These are phyloP conservation scores for Penicillium hordei DNA, from an alignment of 2,329 filamentous ascomycete genomes.

Conservation along the genomic window DNA sequence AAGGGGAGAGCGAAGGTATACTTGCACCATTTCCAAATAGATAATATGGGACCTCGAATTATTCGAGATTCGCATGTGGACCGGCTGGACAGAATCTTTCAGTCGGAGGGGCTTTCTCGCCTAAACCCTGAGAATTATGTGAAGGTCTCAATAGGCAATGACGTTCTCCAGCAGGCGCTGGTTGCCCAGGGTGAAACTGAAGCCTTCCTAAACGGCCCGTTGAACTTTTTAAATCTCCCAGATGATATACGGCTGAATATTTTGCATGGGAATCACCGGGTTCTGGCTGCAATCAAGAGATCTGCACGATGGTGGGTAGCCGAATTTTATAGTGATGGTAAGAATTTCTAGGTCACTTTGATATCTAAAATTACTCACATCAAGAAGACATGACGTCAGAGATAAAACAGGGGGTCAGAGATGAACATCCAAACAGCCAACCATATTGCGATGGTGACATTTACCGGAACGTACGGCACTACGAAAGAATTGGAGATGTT, in stretches of 20 bases:
- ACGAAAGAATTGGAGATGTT: conserved; percentile 2
- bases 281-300: conserved; percentile 2
- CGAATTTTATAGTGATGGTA: conserved; percentile 7
- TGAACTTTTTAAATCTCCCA: too few species aligned
- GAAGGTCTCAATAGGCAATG: not conserved
- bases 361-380: not conserved
- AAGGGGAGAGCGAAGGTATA: conserved; percentile 1
- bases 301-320: conserved; percentile 5
- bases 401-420: not conserved
- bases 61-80: not conserved
- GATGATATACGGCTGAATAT: not conserved
- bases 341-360: not conserved
- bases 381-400: not conserved
- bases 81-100: not conserved
- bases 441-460: conserved; percentile 9
- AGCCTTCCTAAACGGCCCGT: too few species aligned
- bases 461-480: conserved; percentile 5
- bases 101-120: not conserved
- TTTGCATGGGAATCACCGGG: not conserved
- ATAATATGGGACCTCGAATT: not conserved
- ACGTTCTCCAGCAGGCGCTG: not conserved
- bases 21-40: not conserved
- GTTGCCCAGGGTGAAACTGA: not conserved
- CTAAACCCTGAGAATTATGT: conserved; percentile 1
- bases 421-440: conserved; percentile 5